These are phyloP conservation scores for Blastobotrys apis DNA, from an alignment of 1,139 yeast genomes.

Conservation along the genomic window DNA sequence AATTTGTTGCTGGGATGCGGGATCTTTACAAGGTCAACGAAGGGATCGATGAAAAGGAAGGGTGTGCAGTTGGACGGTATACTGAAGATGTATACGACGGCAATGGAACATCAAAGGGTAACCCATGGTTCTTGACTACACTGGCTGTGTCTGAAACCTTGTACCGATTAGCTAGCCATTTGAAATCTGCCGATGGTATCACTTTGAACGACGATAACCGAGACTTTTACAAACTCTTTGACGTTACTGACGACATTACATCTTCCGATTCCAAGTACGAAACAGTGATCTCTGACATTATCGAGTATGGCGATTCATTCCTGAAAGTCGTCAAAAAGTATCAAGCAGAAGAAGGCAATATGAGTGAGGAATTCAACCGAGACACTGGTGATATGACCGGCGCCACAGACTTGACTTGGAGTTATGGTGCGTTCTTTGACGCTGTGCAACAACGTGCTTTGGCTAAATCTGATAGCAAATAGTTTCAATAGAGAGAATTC, in stretches of 20 bases:
- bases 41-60: slow-evolving; percentile 22
- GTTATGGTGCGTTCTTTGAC: slow-evolving; percentile 74
- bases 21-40: slow-evolving; percentile 71
- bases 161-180: slow-evolving; percentile 35
- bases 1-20: slow-evolving; percentile 58
- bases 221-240: slow-evolving; percentile 5
- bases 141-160: slow-evolving; percentile 68
- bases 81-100: slow-evolving; percentile 94
- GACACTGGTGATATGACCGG: slow-evolving; percentile 83
- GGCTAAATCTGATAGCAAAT: too few relatives aligned
- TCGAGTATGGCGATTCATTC: slow-evolving; percentile 66
- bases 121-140: slow-evolving; percentile 93
- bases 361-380: slow-evolving; percentile 86
- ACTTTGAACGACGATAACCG: neutral
- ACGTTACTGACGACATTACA: neutral
- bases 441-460: too few relatives aligned
- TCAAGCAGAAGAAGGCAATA: slow-evolving; percentile 61
- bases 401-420: slow-evolving; percentile 85
- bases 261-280: slow-evolving; percentile 16
- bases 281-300: slow-evolving; percentile 20
- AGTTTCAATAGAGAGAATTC: too few relatives aligned
- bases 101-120: slow-evolving; percentile 67
- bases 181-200: slow-evolving; percentile 30
- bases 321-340: slow-evolving; percentile 67
- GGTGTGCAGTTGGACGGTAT: slow-evolving; percentile 70